These are phyloP conservation scores for Penicillium corylophilum DNA, from an alignment of 2,329 filamentous ascomycete species.

Conservation along the genomic window DNA sequence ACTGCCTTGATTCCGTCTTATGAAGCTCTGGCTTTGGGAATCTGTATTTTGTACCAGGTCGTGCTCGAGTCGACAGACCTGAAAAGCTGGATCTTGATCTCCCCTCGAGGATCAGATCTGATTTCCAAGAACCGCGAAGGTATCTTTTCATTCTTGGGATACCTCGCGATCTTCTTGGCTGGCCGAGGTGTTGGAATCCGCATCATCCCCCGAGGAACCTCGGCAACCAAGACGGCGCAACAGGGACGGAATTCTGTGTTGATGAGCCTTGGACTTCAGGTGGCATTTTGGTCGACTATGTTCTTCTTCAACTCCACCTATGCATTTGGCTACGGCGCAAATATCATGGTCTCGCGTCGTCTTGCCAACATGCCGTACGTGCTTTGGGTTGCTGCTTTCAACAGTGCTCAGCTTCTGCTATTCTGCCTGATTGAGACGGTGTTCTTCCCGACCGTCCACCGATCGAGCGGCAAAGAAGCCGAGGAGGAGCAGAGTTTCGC, in stretches of 20 bases:
- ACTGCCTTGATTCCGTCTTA: constrained; percentile 73
- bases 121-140: constrained; percentile 92
- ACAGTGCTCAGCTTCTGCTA: constrained; percentile 74
- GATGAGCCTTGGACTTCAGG: constrained; percentile 63
- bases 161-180: constrained; percentile 89
- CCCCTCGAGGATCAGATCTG: constrained; percentile 69
- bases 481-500: constrained; percentile 68
- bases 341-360: constrained; percentile 75
- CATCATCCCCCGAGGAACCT: constrained; percentile 65
- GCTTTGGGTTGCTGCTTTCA: constrained; percentile 89
- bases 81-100: constrained; percentile 78
- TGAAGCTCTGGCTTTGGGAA: constrained; percentile 67
- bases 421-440: constrained; percentile 76
- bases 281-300: constrained; percentile 65
- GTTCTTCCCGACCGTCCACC: constrained; percentile 73
- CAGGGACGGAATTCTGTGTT: constrained; percentile 58
- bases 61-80: constrained; percentile 73
- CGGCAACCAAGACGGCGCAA: constrained; percentile 43
- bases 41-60: constrained; percentile 71
- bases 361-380: constrained; percentile 93
- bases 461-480: constrained; percentile 50
- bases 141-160: constrained; percentile 91
- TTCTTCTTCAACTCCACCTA: constrained; percentile 70
- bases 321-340: constrained; percentile 63
- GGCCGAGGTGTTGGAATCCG: constrained; percentile 81